phyloP scores from a whole-genome alignment of 2,329 filamentous ascomycete genomes.

The Harringtonia lauricola region DNA sequence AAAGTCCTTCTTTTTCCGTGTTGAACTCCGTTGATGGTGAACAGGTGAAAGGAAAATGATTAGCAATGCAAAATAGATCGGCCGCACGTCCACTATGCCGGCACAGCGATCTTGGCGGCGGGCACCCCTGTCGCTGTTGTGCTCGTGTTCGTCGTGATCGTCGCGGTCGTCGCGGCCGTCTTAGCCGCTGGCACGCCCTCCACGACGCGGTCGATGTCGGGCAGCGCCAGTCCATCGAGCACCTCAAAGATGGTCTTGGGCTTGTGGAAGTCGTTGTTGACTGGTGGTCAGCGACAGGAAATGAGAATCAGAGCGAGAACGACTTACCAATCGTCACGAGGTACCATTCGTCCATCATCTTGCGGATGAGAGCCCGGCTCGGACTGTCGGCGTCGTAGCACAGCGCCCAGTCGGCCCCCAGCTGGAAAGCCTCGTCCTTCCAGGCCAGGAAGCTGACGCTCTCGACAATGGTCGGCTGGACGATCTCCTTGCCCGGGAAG shows the following conservation, averaged over 20 bases:
- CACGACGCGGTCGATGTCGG: constrained; percentile 42
- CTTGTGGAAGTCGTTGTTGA: constrained; percentile 96
- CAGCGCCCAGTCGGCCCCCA: constrained; percentile 88
- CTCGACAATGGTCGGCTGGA: constrained; percentile 99
- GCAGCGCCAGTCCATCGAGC: constrained; percentile 66
- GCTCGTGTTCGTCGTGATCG: neutral
- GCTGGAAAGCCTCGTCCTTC: constrained; percentile 94
- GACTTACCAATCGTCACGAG: constrained; percentile 83
- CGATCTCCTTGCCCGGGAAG: constrained; percentile 96
- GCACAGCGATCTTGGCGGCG: constrained; percentile 6
- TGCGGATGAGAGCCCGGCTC: constrained; percentile 68
- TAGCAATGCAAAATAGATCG: too few species aligned
- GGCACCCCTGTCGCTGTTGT: neutral
- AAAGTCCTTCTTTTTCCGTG: neutral
- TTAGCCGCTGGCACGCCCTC: constrained; percentile 16
- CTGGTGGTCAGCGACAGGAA: constrained; percentile 29
- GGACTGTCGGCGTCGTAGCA: constrained; percentile 71
- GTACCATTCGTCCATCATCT: constrained; percentile 84
- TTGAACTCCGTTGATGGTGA: neutral
- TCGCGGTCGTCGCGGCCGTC: constrained; percentile 9
- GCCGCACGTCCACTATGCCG: neutral
- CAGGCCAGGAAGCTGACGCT: constrained; percentile 95
- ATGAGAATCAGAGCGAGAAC: neutral
- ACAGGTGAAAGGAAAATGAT: neutral
- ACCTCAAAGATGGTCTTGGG: constrained; percentile 72